Evolutionary conservation across 2,329 filamentous ascomycete genomes (phyloP), one percentile per base, ranked within the genome.

Genomic region (Fusarium sp.): DNA sequence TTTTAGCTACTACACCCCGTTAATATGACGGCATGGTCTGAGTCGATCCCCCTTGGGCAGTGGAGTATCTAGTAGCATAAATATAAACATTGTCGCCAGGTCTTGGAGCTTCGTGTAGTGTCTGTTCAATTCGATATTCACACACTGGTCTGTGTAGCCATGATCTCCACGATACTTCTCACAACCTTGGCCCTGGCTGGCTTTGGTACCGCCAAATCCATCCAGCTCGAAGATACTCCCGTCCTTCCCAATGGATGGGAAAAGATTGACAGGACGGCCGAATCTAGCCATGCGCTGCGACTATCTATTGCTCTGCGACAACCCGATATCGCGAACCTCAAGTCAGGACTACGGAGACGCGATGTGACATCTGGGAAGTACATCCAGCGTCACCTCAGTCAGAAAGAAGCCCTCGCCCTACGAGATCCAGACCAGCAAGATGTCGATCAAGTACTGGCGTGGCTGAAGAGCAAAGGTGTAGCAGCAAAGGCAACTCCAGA

Each of bases 401-500:
- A 70, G 9, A 72, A 76, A 6, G 76, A 85, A 30, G 74, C 81
- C 4, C 67, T 72, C 0, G 59, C 69, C 7, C 78, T 82, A 48
- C 77, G 80, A 39, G 65, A 71, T 10, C 79, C 82, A 0, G 71
- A 75, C 10, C 53, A 71, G 3, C 61, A 73, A 4, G 76, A 80
- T 8, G 74, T 81, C 10, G 56, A 76, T 11, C 62, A 70, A 1
- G 81, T 86, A 6, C 58, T 78, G 7, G 55, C 62, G 9, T 86
- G 83, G 84, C 74, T 86, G 3, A 70, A 69, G 26, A 71, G 76
- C 3, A 77, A 77, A 39, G 79, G 77, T 7, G 74, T 85, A 23
- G 62, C 65, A 23, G 67, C 61, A 7, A 69, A 78, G 20, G 66
- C 75, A 10, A 73, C 71, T 2, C 63, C 70, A 1, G 75, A 79